phyloP scores from a whole-genome alignment of 1,139 yeast genomes.

The Hansenula sp. region DNA sequence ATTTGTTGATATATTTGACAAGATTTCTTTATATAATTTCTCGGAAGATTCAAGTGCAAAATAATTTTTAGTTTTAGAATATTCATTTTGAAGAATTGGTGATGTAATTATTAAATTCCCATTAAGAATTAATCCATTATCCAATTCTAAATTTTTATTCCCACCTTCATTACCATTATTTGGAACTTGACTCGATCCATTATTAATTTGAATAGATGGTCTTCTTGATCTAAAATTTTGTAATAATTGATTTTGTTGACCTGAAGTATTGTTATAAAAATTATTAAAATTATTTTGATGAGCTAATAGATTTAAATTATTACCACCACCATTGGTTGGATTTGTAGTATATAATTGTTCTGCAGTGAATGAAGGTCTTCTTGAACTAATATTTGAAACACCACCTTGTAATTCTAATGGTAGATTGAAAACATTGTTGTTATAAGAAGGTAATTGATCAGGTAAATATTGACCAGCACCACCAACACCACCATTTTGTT shows the following conservation, averaged over 20 bases:
- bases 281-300: constrained; percentile 4
- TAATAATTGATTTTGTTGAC: constrained; percentile 4
- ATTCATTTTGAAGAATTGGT: constrained; percentile 34
- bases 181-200: not conserved
- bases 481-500: not conserved
- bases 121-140: constrained; percentile 51
- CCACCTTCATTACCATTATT: not conserved
- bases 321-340: too few species aligned
- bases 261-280: constrained; percentile 4
- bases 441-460: not conserved
- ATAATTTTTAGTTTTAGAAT: constrained; percentile 39
- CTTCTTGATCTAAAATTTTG: constrained; percentile 21
- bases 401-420: constrained; percentile 65
- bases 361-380: constrained; percentile 65
- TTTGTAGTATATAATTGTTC: constrained; percentile 28
- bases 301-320: constrained; percentile 6
- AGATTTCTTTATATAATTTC: constrained; percentile 27
- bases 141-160: constrained; percentile 31
- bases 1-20: constrained; percentile 6
- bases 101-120: constrained; percentile 52
- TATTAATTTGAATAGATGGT: constrained; percentile 16
- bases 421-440: constrained; percentile 32
- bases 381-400: constrained; percentile 51
- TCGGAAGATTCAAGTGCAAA: constrained; percentile 38
- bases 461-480: too few species aligned